phyloP scores from a whole-genome alignment of 164 flowering plant genomes.

The Piper longum region DNA sequence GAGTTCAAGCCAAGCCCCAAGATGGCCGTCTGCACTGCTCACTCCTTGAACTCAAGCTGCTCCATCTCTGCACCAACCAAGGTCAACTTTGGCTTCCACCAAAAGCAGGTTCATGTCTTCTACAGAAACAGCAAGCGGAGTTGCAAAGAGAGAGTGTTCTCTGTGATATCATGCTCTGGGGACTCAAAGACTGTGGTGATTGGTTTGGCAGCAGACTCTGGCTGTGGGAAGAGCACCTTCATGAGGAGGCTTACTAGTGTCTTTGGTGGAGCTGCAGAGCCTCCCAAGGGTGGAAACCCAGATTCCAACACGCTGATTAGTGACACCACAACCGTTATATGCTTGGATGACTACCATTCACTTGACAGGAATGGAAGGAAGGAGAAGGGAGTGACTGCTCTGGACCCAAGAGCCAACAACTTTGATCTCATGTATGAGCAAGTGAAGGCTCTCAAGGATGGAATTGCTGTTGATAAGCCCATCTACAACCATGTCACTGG shows the following conservation, averaged over 20 bases:
- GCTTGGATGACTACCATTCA: constrained; percentile 75
- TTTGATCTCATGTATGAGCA: constrained; percentile 84
- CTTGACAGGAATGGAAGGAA: constrained; percentile 73
- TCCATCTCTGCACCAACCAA: constrained; percentile 39
- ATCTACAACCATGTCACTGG: constrained; percentile 76
- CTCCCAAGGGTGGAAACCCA: constrained; percentile 82
- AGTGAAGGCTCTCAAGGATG: constrained; percentile 59
- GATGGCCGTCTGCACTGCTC: constrained; percentile 59
- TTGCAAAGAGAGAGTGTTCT: background rate
- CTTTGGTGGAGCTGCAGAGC: constrained; percentile 76
- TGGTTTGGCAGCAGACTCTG: constrained; percentile 80
- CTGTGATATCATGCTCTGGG: constrained; percentile 13
- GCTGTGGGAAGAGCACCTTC: constrained; percentile 84
- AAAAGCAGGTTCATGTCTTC: constrained; percentile 16
- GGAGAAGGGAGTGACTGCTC: constrained; percentile 76
- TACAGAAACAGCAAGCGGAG: constrained; percentile 21
- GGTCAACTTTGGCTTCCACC: constrained; percentile 28
- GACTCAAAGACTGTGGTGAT: constrained; percentile 49
- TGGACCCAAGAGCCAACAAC: constrained; percentile 71
- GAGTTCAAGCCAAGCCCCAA: constrained; percentile 3
- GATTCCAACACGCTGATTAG: constrained; percentile 80
- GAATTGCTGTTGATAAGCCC: constrained; percentile 57
- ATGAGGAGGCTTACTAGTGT: constrained; percentile 78
- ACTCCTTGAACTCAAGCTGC: constrained; percentile 36
- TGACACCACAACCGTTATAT: constrained; percentile 71